Conservation (phyloP, 768 basidiomycete genomes). For the Pleurotus sapidus region DNA sequence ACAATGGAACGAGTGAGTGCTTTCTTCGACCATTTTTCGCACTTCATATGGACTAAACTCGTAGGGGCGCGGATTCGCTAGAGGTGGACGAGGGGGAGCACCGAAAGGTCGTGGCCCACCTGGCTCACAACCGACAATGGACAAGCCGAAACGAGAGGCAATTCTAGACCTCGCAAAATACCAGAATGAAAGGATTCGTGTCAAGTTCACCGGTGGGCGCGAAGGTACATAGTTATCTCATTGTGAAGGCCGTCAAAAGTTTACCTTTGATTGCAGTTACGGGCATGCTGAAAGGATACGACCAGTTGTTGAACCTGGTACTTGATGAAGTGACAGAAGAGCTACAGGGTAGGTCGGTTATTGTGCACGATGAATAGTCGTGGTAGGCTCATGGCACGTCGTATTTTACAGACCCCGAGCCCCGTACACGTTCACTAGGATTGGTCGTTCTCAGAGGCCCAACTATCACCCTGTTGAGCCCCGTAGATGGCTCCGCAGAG, state of each 20-base stretch:
- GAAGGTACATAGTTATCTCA: constrained; percentile 57
- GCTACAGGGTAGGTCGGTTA: constrained; percentile 49
- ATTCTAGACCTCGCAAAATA: constrained; percentile 96
- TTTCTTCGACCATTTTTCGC: constrained; percentile 13
- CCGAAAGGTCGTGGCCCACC: constrained; percentile 46
- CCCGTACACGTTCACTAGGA: constrained; percentile 66
- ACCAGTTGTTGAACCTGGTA: constrained; percentile 95
- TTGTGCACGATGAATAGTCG: constrained; percentile 5
- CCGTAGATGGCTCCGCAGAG: constrained; percentile 93
- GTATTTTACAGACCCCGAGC: constrained; percentile 53
- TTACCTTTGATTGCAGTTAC: constrained; percentile 52
- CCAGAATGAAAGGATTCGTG: constrained; percentile 85
- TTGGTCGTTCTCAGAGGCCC: constrained; percentile 91
- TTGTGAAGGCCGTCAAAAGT: not conserved
- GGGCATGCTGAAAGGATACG: constrained; percentile 92
- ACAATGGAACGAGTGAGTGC: constrained; percentile 61
- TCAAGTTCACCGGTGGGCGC: constrained; percentile 97
- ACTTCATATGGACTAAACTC: constrained; percentile 31
- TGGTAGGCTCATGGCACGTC: constrained; percentile 1
- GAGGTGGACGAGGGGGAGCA: constrained; percentile 40
- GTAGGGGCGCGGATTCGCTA: constrained; percentile 58
- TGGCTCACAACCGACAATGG: constrained; percentile 46
- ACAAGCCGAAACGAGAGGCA: constrained; percentile 88
- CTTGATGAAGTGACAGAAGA: constrained; percentile 94
- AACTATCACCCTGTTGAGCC: constrained; percentile 90